Evolutionary conservation across 371 early-diverging fungal genomes (phyloP).

Genomic region (Mucor velutinosus): DNA sequence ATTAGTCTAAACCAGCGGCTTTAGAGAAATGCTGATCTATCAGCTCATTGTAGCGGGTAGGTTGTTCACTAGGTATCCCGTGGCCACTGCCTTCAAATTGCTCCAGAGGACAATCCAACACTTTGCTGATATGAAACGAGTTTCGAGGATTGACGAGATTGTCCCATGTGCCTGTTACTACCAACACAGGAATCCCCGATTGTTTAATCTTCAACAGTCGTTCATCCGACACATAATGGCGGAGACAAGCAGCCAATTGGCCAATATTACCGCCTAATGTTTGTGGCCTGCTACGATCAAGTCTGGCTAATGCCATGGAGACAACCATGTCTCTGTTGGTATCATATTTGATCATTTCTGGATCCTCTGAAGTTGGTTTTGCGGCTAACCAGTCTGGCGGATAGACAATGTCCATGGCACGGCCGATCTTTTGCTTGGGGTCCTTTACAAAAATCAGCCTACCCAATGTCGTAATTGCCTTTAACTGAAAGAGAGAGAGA

Average conservation of each 20-base stretch:
- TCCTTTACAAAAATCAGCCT: conserved; percentile 17
- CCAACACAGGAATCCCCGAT: conserved; percentile 13
- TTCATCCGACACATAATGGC: conserved; percentile 31
- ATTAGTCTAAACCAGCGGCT: background rate
- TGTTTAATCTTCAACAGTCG: conserved; percentile 20
- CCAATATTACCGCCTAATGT: conserved; percentile 26
- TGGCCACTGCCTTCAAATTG: conserved; percentile 36
- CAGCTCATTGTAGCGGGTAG: conserved; percentile 22
- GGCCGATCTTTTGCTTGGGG: conserved; percentile 11
- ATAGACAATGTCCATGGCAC: conserved; percentile 21
- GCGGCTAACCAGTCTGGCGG: conserved; percentile 25
- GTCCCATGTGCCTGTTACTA: conserved; percentile 35
- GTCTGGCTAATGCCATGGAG: conserved; percentile 8
- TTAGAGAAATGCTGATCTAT: conserved; percentile 27
- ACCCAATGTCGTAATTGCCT: conserved; percentile 19
- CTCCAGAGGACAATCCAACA: conserved; percentile 14
- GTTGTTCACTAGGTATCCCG: conserved; percentile 22
- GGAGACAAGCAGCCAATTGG: conserved; percentile 26
- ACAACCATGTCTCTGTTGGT: conserved; percentile 26
- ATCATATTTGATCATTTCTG: conserved; percentile 14
- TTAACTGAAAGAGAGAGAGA: conserved; percentile 11
- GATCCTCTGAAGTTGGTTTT: conserved; percentile 9
- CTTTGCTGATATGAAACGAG: conserved; percentile 20
- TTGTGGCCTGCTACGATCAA: conserved; percentile 26
- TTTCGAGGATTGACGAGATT: conserved; percentile 26